Evolutionary conservation across 2,329 filamentous ascomycete species (phyloP).

Genomic region (Pseudocercospora cruenta): DNA sequence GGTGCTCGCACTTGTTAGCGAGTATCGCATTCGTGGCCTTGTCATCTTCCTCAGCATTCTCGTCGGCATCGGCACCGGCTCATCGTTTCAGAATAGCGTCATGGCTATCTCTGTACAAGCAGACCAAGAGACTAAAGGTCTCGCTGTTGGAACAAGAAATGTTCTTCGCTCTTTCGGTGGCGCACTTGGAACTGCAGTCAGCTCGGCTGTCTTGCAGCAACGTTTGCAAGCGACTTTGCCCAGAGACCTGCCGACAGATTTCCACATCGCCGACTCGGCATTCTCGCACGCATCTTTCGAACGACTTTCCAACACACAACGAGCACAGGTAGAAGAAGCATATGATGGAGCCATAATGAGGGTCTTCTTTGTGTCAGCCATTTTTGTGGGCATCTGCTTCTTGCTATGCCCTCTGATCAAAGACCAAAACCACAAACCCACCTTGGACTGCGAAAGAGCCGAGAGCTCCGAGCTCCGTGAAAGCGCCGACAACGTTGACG

Average conservation of each 20-base stretch:
- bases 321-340: conserved; percentile 11
- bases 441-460: not conserved
- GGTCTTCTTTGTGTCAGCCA: conserved; percentile 20
- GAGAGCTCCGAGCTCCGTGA: not conserved
- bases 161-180: conserved; percentile 31
- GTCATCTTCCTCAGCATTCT: conserved; percentile 23
- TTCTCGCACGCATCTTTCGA: conserved; percentile 19
- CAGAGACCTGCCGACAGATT: conserved; percentile 3
- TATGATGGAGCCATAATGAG: conserved; percentile 21
- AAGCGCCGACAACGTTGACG: not conserved
- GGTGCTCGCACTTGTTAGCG: conserved; percentile 1
- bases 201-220: conserved; percentile 18
- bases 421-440: not conserved
- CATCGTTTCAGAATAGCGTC: conserved; percentile 32
- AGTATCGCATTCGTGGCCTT: conserved; percentile 7
- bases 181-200: conserved; percentile 29
- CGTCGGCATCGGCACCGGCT: conserved; percentile 29
- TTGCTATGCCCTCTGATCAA: conserved; percentile 20
- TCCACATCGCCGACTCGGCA: conserved; percentile 13
- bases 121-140: conserved; percentile 20
- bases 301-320: conserved; percentile 4
- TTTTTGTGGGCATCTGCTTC: conserved; percentile 21
- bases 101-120: conserved; percentile 29
- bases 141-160: conserved; percentile 29
- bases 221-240: conserved; percentile 4